A percentile compares a stretch with the other conserved stretches of the same genome.
Conservation (phyloP, 2,329 filamentous ascomycete genomes). For the Colletotrichum lupini region DNA sequence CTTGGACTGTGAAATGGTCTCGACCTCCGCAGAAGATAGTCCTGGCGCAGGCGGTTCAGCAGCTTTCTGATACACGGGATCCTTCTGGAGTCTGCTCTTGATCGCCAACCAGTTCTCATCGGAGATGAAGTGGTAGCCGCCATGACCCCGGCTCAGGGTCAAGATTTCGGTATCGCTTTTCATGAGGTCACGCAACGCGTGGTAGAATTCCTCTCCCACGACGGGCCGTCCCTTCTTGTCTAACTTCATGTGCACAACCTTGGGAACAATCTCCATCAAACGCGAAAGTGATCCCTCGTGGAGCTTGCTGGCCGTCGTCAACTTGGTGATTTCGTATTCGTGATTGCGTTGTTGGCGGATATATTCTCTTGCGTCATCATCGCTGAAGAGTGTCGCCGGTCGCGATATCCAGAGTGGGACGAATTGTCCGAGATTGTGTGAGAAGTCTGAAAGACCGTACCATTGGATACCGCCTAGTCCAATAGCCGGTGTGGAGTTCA, state of each 20-base stretch:
- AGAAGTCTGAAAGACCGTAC: slow-evolving; percentile 40
- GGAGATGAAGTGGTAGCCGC: slow-evolving; percentile 52
- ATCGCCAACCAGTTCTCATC: slow-evolving; percentile 61
- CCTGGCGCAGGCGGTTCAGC: slow-evolving; percentile 39
- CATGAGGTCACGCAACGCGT: slow-evolving; percentile 69
- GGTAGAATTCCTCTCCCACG: slow-evolving; percentile 73
- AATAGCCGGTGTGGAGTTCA: slow-evolving; percentile 8
- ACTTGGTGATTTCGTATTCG: slow-evolving; percentile 43
- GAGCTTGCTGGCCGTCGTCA: slow-evolving; percentile 45
- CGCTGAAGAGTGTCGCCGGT: slow-evolving; percentile 25
- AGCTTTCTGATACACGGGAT: slow-evolving; percentile 44
- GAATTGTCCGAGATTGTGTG: slow-evolving; percentile 42
- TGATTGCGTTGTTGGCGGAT: slow-evolving; percentile 38
- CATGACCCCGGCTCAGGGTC: slow-evolving; percentile 53
- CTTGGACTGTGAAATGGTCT: slow-evolving; percentile 43
- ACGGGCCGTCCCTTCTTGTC: slow-evolving; percentile 62
- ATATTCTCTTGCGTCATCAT: slow-evolving; percentile 25
- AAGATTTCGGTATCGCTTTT: slow-evolving; percentile 59
- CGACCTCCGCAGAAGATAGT: slow-evolving; percentile 39
- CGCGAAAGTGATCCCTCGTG: slow-evolving; percentile 53
- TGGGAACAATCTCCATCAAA: slow-evolving; percentile 64
- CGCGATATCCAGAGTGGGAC: slow-evolving; percentile 38
- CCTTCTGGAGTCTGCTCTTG: slow-evolving; percentile 52
- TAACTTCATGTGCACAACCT: slow-evolving; percentile 65
- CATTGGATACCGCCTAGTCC: slow-evolving; percentile 34